phyloP scores from a whole-genome alignment of 1,139 yeast genomes.

The Hansenula lynferdii region DNA sequence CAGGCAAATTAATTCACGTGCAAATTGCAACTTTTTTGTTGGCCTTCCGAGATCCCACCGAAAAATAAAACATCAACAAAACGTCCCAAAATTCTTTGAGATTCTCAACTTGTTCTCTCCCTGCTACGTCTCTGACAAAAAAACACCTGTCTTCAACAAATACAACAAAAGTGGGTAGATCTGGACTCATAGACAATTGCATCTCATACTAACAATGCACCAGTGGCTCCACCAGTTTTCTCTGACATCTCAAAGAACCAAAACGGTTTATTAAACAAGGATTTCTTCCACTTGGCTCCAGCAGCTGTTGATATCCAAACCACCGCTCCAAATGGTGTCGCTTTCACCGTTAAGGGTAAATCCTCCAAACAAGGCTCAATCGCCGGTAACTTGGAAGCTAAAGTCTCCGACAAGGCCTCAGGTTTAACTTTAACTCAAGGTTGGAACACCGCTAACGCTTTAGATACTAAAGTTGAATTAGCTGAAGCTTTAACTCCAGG shows the following conservation, averaged over 20 bases:
- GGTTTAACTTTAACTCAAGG: slow-evolving; percentile 96
- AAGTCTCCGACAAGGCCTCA: slow-evolving; percentile 88
- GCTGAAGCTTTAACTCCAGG: slow-evolving; percentile 93
- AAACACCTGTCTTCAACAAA: background rate
- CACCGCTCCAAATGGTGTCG: slow-evolving; percentile 93
- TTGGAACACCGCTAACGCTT: slow-evolving; percentile 92
- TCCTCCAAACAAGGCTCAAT: slow-evolving; percentile 79
- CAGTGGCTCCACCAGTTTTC: slow-evolving; percentile 73
- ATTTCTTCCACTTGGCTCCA: slow-evolving; percentile 88
- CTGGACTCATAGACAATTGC: too few species aligned
- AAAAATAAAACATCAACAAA: background rate
- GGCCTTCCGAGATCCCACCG: background rate
- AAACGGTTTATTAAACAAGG: slow-evolving; percentile 85
- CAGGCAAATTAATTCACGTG: too few species aligned
- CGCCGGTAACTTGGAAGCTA: slow-evolving; percentile 87
- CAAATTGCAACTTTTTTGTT: slow-evolving; percentile 2
- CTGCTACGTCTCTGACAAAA: too few species aligned
- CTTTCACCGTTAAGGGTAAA: slow-evolving; percentile 93
- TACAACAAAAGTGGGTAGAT: too few species aligned
- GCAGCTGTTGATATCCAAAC: slow-evolving; percentile 89
- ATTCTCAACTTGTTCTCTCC: background rate
- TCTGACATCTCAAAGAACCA: slow-evolving; percentile 88
- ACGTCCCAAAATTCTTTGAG: background rate
- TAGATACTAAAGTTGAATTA: slow-evolving; percentile 91
- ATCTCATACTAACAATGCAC: too few species aligned